Evolutionary conservation across 805 yeast genomes (phyloP).

Genomic region (Komagataella pseudopastoris): DNA sequence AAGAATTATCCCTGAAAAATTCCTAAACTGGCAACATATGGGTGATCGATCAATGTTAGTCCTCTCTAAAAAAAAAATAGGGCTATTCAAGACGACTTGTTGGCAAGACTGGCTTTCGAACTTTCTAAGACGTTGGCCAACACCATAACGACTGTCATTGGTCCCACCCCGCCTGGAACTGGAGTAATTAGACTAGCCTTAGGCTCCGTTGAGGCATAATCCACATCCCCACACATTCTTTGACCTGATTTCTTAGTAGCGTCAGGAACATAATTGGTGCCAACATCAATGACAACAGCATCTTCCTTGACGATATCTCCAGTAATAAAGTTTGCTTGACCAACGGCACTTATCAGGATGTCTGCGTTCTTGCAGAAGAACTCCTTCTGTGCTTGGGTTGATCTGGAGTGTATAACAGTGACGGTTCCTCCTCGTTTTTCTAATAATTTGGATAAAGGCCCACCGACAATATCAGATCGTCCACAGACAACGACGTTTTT

Average conservation of each 20-base stretch:
- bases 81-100: conserved; percentile 1
- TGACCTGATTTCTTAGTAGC: conserved; percentile 61
- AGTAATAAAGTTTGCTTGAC: conserved; percentile 70
- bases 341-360: conserved; percentile 85
- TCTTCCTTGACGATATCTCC: conserved; percentile 83
- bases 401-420: conserved; percentile 69
- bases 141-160: conserved; percentile 97
- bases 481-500: conserved; percentile 86
- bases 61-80: conserved; percentile 1
- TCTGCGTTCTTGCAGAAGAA: conserved; percentile 55
- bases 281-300: conserved; percentile 85
- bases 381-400: conserved; percentile 43
- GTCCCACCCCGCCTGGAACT: conserved; percentile 99
- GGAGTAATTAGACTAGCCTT: conserved; percentile 75
- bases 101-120: conserved; percentile 26
- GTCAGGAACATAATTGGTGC: conserved; percentile 83
- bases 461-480: conserved; percentile 91
- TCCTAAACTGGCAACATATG: not conserved
- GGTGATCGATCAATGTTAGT: not conserved
- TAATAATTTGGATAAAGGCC: conserved; percentile 79
- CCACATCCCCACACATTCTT: conserved; percentile 91
- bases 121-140: conserved; percentile 72
- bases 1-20: not conserved
- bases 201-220: conserved; percentile 50
- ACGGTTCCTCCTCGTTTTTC: conserved; percentile 79